Conservation (phyloP, 1,139 yeast genomes). For the Protomyces lactucae-debilis region DNA sequence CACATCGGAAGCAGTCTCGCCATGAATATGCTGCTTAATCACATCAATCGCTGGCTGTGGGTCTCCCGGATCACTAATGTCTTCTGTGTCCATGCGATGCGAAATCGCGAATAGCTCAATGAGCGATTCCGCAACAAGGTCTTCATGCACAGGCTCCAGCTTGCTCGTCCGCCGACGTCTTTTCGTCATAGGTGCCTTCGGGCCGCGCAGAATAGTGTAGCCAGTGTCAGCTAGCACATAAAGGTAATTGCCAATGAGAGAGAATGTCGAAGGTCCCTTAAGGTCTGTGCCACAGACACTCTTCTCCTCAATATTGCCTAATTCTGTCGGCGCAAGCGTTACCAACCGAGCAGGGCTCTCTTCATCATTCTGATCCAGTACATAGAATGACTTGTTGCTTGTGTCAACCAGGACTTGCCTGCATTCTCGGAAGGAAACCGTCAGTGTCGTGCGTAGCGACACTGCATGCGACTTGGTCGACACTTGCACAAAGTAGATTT, state of each 20-base stretch:
- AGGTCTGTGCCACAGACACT: constrained; percentile 2
- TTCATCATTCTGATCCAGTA: not conserved
- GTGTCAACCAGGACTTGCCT: constrained; percentile 8
- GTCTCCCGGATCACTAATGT: not conserved
- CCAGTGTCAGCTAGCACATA: not conserved
- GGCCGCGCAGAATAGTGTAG: constrained; percentile 3
- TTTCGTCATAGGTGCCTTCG: constrained; percentile 6
- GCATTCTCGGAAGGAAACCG: not conserved
- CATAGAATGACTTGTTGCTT: constrained; percentile 13
- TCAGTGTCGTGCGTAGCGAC: not conserved
- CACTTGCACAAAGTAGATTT: not conserved
- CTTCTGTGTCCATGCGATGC: constrained; percentile 1
- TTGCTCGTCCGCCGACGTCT: constrained; percentile 13
- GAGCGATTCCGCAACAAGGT: constrained; percentile 11
- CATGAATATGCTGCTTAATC: constrained; percentile 1
- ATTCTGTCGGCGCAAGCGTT: constrained; percentile 18
- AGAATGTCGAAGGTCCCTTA: not conserved
- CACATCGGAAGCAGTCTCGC: constrained; percentile 11
- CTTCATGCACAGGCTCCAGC: constrained; percentile 11
- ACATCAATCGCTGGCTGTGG: not conserved
- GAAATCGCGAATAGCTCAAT: constrained; percentile 12
- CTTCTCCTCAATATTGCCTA: constrained; percentile 13
- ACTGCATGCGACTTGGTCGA: not conserved
- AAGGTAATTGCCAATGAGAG: not conserved
- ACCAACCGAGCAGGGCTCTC: not conserved